Evolutionary conservation across 192 early-diverging fungal species (phyloP).

Genomic region (Oehlia diaphana): DNA sequence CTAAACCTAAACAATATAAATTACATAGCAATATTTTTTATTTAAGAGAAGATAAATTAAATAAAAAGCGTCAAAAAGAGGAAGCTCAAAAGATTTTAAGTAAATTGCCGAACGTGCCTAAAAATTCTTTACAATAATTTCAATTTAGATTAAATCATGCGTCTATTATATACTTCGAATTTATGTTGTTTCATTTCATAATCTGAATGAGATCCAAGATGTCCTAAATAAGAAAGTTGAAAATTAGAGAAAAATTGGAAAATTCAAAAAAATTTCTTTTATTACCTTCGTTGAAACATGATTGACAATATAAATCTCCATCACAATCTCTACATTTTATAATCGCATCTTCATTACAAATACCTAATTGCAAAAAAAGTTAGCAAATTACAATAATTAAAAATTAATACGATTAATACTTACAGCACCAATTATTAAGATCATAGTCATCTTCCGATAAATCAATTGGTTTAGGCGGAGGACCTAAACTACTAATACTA

Average conservation of each 20-base stretch:
- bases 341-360: constrained; percentile 36
- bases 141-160: neutral
- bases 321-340: constrained; percentile 32
- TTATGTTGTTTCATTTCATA: constrained; percentile 26
- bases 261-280: neutral
- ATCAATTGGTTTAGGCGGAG: constrained; percentile 18
- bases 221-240: neutral
- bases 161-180: constrained; percentile 13
- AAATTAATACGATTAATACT: neutral
- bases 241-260: neutral
- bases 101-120: constrained; percentile 43
- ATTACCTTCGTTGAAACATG: constrained; percentile 31
- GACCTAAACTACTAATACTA: neutral
- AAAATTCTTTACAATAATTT: neutral
- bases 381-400: neutral
- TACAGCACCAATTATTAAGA: constrained; percentile 23
- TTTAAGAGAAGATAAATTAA: constrained; percentile 36
- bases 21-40: constrained; percentile 47
- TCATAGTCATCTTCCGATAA: constrained; percentile 6
- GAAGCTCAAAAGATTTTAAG: constrained; percentile 32
- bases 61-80: constrained; percentile 35
- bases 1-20: constrained; percentile 36
- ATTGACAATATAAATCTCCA: constrained; percentile 31
- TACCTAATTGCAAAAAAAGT: constrained; percentile 13
- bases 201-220: constrained; percentile 25